Conservation (phyloP, 2,329 filamentous ascomycete genomes). For the Diplodia sapinea region DNA sequence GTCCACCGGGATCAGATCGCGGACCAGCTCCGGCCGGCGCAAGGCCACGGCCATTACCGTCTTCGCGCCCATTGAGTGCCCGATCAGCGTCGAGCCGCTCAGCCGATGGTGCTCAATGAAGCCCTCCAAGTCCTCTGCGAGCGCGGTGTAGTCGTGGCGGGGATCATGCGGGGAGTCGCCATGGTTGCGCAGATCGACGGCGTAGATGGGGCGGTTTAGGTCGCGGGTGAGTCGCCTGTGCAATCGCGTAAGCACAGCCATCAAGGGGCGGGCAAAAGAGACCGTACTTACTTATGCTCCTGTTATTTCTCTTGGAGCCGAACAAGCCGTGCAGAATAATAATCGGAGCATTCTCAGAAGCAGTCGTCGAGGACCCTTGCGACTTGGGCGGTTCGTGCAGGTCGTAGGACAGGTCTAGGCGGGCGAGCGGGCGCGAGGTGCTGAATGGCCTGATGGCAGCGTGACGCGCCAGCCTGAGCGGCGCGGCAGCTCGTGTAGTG, state of each 20-base stretch:
- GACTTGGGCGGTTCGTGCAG: conserved; percentile 64
- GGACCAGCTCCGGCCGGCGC: conserved; percentile 68
- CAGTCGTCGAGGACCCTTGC: conserved; percentile 40
- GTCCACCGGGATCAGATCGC: conserved; percentile 81
- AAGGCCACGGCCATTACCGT: conserved; percentile 87
- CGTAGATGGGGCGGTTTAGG: conserved; percentile 79
- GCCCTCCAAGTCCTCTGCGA: conserved; percentile 80
- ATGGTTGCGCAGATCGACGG: conserved; percentile 89
- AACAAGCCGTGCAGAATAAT: conserved; percentile 92
- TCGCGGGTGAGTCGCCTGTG: conserved; percentile 78
- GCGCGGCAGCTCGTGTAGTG: conserved; percentile 19
- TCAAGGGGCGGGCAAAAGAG: background rate
- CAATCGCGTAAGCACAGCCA: background rate
- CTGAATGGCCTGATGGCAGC: conserved; percentile 17
- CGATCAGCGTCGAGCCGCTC: conserved; percentile 77
- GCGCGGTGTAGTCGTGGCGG: conserved; percentile 77
- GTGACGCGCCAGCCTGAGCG: conserved; percentile 12
- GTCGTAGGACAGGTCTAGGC: conserved; percentile 64
- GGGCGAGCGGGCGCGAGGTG: conserved; percentile 27
- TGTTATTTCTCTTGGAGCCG: conserved; percentile 93
- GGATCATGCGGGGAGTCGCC: conserved; percentile 82
- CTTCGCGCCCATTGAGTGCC: conserved; percentile 97
- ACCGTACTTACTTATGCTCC: conserved; percentile 88
- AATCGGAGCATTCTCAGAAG: conserved; percentile 63
- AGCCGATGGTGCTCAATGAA: conserved; percentile 78